Evolutionary conservation across 78 protist genomes (phyloP).

Genomic region (Mantamonas sphyraenae): DNA sequence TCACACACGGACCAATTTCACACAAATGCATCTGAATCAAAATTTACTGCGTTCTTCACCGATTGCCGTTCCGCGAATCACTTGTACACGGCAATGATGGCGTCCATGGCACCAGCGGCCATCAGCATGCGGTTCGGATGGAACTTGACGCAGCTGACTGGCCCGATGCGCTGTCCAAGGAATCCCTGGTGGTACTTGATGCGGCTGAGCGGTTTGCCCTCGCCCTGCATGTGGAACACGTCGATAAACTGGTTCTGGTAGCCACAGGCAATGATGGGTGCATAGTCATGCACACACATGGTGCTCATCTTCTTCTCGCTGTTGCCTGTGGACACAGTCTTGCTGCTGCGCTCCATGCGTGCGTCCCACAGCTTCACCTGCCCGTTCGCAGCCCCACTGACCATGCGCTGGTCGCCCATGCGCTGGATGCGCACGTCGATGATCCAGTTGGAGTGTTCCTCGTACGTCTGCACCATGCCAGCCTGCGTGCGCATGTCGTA

Average conservation of each 20-base stretch:
- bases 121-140: conserved; percentile 67
- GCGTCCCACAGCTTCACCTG: conserved; percentile 27
- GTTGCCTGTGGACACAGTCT: not conserved
- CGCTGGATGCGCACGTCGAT: not conserved
- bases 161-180: conserved; percentile 82
- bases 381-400: conserved; percentile 9
- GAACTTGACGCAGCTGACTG: conserved; percentile 71
- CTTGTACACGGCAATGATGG: conserved; percentile 54
- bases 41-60: conserved; percentile 2
- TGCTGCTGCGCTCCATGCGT: not conserved
- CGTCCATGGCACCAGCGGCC: conserved; percentile 75
- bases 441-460: conserved; percentile 14
- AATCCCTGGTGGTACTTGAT: conserved; percentile 82
- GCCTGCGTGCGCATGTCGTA: not conserved
- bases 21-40: not conserved
- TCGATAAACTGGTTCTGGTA: conserved; percentile 25
- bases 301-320: conserved; percentile 1
- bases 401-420: not conserved
- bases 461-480: too few relatives aligned
- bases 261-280: conserved; percentile 50
- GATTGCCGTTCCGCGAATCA: too few relatives aligned
- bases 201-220: conserved; percentile 46
- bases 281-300: conserved; percentile 38
- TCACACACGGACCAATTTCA: not conserved
- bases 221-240: conserved; percentile 38